Base-by-base conservation (phyloP, 129 eudicot species). In the Cynara cardunculus region DNA sequence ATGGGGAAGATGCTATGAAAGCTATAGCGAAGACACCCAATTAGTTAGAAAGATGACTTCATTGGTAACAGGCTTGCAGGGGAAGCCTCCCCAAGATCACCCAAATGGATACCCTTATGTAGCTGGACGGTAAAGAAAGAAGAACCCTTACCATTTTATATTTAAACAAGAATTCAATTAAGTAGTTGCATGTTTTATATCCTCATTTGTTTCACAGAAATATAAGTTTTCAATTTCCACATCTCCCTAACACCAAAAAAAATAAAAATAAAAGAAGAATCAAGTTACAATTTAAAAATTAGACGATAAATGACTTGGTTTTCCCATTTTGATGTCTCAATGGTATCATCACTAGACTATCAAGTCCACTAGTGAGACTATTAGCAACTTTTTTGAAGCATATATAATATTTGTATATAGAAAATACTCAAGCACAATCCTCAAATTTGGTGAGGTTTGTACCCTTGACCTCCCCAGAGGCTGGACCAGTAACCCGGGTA, bases 1-100 rank as follows among this genome's bases (percentile, higher is more conserved):
- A 85, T 94, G 97, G 98, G 98, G 98, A 81, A 90, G 98, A 85
- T 89, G 90, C 86, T 94, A 92, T 22, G 98, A 94, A 88, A 82
- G 96, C 81, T 94, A 84, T 71, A 78, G 98, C 25, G 98, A 94
- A 83, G 97, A 92, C 74, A 81, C 96, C n/a, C 77, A 83, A 25
- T 70, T 88, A 71, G 97, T 94, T 67, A 89, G 89, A 79, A 85
- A 87, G 88, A 94, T 94, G 98, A 86, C 98, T 22, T 86, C 96
- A 25, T 66, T 90, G 16, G 84, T 94, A 70, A 81, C 88, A 11
- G 98, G 98, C 70, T 85, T 94, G 86, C 98, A 94, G 82, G 98
- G 98, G 21, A 81, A 86, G 81, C 96, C 98, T 80, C 97, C 97
- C 24, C 72, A 83, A 85, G 89, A 88, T 66, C 92, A 89, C 78